Evolutionary conservation across 2,329 filamentous ascomycete genomes (phyloP), one percentile per base, ranked within the genome.

Genomic region (Neocatenulostroma microsporum): DNA sequence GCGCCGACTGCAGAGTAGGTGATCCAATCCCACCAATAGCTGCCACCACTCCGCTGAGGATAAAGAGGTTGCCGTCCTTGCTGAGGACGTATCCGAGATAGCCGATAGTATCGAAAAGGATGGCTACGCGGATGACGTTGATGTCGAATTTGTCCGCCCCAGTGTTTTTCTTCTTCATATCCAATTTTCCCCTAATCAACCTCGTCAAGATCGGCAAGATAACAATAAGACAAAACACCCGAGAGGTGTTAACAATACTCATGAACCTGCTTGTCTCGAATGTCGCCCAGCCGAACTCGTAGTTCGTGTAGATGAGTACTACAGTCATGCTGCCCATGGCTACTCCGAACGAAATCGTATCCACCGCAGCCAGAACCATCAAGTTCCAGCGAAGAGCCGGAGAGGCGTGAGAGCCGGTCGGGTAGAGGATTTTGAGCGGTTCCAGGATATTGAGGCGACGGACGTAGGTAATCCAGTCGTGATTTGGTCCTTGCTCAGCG

Each of bases 81-180:
- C 78, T 73, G 30, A 87, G 60, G 0, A 81, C 68, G 55, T 88
- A 96, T 3, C 87, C 86, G 0, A 81, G 51, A 37, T 81, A 82
- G 0, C 89, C 66, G 56, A 73, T 74, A 5, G 94, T 69, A 50
- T 96, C 89, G 11, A 94, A 69, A 14, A 60, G 64, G 13, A 95
- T 72, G 1, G 86, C 81, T 3, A 76, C 49, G 12, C 88, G 81
- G 36, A 96, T 80, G 26, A 93, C 66, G 57, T 72, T 74, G 6
- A 94, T 68, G 50, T 98, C 89, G 12, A 94, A 70, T 13, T 58
- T 64, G 57, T 94, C 86, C 1, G 82, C 82, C 10, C 91, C 89
- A 0, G 68, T 64, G 47, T 78, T 80, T 39, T 61, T 68, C 49
- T 76, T 63, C 3, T 47, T 50, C 7, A 41, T 63, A 55, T 49